Evolutionary conservation across 176 grass and related monocot genomes (phyloP).

Genomic region (Oryza officinalis): DNA sequence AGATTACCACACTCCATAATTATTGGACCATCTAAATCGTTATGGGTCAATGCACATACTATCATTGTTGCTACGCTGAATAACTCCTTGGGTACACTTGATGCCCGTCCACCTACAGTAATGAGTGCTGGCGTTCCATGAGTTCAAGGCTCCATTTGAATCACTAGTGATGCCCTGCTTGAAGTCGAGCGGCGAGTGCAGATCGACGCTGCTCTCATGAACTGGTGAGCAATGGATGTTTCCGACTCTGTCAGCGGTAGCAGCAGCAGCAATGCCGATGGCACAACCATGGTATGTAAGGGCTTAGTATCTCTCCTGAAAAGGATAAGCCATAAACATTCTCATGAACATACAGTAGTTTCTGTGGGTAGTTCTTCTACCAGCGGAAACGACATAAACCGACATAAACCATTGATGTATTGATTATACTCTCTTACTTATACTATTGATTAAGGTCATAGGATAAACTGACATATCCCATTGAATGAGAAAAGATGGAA

Average conservation of each 20-base stretch:
- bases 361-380: too few species aligned
- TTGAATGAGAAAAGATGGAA: too few species aligned
- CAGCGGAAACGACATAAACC: too few species aligned
- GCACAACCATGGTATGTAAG: too few species aligned
- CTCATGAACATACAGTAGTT: too few species aligned
- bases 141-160: not conserved
- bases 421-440: too few species aligned
- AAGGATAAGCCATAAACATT: too few species aligned
- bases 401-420: too few species aligned
- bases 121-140: constrained; percentile 15
- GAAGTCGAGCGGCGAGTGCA: not conserved
- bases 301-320: too few species aligned
- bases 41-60: not conserved
- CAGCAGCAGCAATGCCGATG: not conserved
- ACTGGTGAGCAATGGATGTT: not conserved
- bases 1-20: constrained; percentile 22
- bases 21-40: constrained; percentile 24
- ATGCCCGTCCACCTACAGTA: constrained; percentile 24
- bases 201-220: not conserved
- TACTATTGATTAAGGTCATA: too few species aligned
- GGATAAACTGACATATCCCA: too few species aligned
- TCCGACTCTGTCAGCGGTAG: not conserved
- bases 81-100: not conserved
- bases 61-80: not conserved
- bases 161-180: not conserved